These are phyloP conservation scores for Lentinula novae-zelandiae DNA, from an alignment of 1,284 basidiomycete species.

Conservation along the genomic window DNA sequence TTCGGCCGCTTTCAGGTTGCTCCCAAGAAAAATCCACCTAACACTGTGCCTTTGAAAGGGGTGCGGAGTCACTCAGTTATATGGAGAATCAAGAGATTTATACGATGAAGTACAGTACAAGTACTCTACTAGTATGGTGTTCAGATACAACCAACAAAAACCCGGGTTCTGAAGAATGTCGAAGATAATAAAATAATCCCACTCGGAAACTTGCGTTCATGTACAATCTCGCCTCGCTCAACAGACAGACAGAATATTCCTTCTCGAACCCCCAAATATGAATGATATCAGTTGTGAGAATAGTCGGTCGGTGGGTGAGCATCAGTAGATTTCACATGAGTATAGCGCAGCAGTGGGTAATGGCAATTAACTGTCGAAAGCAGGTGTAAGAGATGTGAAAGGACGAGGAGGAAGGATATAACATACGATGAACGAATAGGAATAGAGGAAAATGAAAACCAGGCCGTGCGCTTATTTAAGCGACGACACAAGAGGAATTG, in stretches of 20 bases:
- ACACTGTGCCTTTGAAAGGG: too few relatives aligned
- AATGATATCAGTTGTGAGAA: background rate
- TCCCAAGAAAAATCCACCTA: too few relatives aligned
- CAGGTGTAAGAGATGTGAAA: background rate
- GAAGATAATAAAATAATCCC: constrained; percentile 9
- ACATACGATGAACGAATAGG: background rate
- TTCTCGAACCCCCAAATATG: background rate
- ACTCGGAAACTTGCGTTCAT: background rate
- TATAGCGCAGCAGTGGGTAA: constrained; percentile 3
- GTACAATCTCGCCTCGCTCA: background rate
- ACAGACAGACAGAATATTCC: background rate
- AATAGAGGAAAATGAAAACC: background rate
- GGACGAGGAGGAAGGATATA: background rate
- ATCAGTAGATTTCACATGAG: background rate
- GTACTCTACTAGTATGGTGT: background rate
- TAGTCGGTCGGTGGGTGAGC: background rate
- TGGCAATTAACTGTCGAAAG: background rate
- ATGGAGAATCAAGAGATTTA: background rate
- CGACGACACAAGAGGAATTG: background rate
- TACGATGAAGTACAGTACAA: background rate
- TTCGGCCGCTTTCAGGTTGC: too few relatives aligned
- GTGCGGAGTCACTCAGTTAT: background rate
- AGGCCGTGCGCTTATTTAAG: background rate
- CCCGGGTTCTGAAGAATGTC: background rate
- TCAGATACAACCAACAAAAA: background rate